Evolutionary conservation across 1,139 yeast species (phyloP), one percentile per base, ranked within the genome.

Genomic region (Kodamaea suecica): DNA sequence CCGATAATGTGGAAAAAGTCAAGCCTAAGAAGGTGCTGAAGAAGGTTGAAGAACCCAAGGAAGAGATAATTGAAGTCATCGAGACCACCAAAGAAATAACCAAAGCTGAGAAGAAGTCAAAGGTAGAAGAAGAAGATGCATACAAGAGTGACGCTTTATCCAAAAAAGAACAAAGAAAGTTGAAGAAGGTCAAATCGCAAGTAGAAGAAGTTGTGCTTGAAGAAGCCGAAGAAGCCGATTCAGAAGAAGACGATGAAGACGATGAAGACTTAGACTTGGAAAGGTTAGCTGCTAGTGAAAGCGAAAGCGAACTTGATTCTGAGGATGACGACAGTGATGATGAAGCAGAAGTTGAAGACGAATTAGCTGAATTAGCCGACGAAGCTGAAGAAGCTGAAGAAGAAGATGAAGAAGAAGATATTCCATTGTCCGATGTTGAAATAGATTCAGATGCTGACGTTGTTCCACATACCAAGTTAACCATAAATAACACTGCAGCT

Each of bases 381-480:
- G 71, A 61, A 0, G 76, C 59, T 5, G 74, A 63, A 1, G 63
- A 60, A 4, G 63, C 55, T 4, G 70, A 63, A 11, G 73, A 64
- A n/a, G 66, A 59, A 17, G 64, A 49, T 29, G 70, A 59, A 16
- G 78, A 72, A 41, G 84, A 81, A 50, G 92, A 83, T 45, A 69
- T 84, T 29, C 82, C 90, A 29, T 70, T 82, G 37, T 82, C 90
- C 1, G 92, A 84, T 39, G 94, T 80, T 27, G 95, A 84, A 52
- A 63, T 81, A 30, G 95, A 84, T 50, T 83, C 85, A 4, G 95
- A 86, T 52, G 94, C 94, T 11, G 95, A 87, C 55, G 75, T 84
- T 25, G 84, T 90, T 20, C 97, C 98, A 34, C 80, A 84, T 63
- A 88, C 94, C 41, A 88, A 88, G 59, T 73, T 87, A 35, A 90